Evolutionary conservation across 2,329 filamentous ascomycete genomes (phyloP).

Genomic region (Fusarium heterosporum): DNA sequence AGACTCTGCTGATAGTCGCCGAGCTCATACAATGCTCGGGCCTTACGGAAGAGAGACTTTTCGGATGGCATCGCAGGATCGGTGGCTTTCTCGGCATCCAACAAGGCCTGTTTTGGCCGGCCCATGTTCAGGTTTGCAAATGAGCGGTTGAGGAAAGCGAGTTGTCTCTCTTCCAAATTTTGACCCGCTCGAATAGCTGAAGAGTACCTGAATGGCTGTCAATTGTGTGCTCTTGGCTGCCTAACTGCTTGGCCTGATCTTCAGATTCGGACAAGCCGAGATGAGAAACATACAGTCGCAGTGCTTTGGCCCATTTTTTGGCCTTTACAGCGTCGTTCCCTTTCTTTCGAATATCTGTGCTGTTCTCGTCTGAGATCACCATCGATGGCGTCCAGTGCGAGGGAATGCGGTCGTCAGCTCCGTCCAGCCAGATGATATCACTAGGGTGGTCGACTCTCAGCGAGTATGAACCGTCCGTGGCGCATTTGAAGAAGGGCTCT

Average conservation of each 20-base stretch:
- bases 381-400: too few species aligned
- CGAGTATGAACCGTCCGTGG: conserved; percentile 54
- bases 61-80: conserved; percentile 51
- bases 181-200: background rate
- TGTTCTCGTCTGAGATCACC: too few species aligned
- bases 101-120: conserved; percentile 48
- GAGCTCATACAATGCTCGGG: conserved; percentile 59
- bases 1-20: conserved; percentile 44
- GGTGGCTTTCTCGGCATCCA: conserved; percentile 43
- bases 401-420: conserved; percentile 55
- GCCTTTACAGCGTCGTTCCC: conserved; percentile 33
- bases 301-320: conserved; percentile 47
- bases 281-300: conserved; percentile 49
- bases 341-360: too few species aligned
- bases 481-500: conserved; percentile 63
- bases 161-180: conserved; percentile 49
- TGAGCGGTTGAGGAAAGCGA: conserved; percentile 53
- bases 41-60: conserved; percentile 59
- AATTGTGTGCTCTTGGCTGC: too few species aligned
- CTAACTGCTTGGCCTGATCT: too few species aligned
- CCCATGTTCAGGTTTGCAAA: conserved; percentile 49
- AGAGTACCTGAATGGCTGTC: conserved; percentile 3
- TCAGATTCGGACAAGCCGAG: too few species aligned
- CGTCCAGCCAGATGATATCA: conserved; percentile 57
- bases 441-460: conserved; percentile 65